Conservation (phyloP, 371 early-diverging fungal genomes). For the Mortierella sp. region DNA sequence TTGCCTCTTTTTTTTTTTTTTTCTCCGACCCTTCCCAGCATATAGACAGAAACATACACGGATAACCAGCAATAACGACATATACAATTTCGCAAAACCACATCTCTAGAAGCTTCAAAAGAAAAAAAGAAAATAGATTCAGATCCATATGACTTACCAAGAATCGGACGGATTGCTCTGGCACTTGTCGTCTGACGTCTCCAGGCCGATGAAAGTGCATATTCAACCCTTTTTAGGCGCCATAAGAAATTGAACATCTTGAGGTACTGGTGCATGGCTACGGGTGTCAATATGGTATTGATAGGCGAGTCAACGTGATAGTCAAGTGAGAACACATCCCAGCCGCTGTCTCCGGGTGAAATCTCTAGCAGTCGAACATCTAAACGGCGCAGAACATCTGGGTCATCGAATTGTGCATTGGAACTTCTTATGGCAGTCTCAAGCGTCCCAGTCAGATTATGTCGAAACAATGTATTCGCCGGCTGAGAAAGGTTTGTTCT, state of each 20-base stretch:
- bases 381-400: slow-evolving; percentile 81
- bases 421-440: slow-evolving; percentile 92
- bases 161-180: slow-evolving; percentile 63
- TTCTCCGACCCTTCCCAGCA: neutral
- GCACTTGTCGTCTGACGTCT: slow-evolving; percentile 79
- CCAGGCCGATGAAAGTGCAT: slow-evolving; percentile 83
- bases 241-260: slow-evolving; percentile 91
- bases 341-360: slow-evolving; percentile 83
- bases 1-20: neutral
- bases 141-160: slow-evolving; percentile 26
- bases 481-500: slow-evolving; percentile 78
- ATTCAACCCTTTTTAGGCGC: slow-evolving; percentile 90
- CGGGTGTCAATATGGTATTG: slow-evolving; percentile 82
- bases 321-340: slow-evolving; percentile 93
- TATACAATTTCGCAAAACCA: neutral
- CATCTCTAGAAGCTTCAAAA: neutral
- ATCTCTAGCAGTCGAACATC: slow-evolving; percentile 80
- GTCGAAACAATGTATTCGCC: slow-evolving; percentile 83
- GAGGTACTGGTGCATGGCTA: slow-evolving; percentile 84
- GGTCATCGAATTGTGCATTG: slow-evolving; percentile 90
- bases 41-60: neutral
- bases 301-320: slow-evolving; percentile 90
- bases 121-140: neutral
- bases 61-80: too few species aligned
- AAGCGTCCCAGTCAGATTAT: slow-evolving; percentile 88